A percentile compares a stretch with the other conserved stretches of the same genome.
These are phyloP conservation scores for Yarrowia sp. DNA, from an alignment of 805 yeast species.

Conservation along the genomic window DNA sequence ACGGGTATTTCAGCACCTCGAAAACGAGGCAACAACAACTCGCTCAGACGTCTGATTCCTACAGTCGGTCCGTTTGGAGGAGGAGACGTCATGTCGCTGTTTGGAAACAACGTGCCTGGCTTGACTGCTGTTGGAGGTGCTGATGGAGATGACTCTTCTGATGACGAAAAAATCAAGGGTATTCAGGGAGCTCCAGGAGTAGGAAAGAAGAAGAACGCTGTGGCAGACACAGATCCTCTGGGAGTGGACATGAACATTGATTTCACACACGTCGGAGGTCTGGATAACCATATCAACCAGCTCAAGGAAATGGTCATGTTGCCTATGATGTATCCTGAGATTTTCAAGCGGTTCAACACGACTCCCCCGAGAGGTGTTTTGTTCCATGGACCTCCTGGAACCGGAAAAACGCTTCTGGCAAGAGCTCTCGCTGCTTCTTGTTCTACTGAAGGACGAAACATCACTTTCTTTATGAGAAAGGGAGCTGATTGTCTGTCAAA, in stretches of 20 bases:
- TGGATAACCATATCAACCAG: constrained; percentile 85
- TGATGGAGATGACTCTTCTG: constrained; percentile 48
- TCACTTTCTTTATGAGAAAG: constrained; percentile 95
- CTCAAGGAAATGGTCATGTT: constrained; percentile 95
- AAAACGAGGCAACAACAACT: constrained; percentile 44
- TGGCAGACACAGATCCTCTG: constrained; percentile 89
- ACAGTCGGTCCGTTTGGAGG: constrained; percentile 99
- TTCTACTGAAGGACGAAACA: constrained; percentile 76
- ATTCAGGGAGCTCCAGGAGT: constrained; percentile 28
- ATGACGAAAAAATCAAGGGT: constrained; percentile 41
- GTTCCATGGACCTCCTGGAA: constrained; percentile 99
- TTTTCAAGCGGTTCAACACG: constrained; percentile 82
- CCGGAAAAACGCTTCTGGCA: constrained; percentile 98
- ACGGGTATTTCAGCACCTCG: constrained; percentile 37
- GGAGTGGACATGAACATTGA: constrained; percentile 87
- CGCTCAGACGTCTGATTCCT: constrained; percentile 73
- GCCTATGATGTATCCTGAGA: constrained; percentile 89
- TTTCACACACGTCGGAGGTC: constrained; percentile 84
- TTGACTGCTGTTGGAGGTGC: constrained; percentile 33
- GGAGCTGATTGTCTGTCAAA: constrained; percentile 97
- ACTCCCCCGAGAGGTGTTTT: constrained; percentile 97
- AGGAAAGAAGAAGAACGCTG: constrained; percentile 34
- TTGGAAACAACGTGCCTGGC: constrained; percentile 64
- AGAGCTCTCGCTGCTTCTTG: constrained; percentile 95
- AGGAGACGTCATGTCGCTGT: constrained; percentile 80